Evolutionary conservation across 148 eudicot species (phyloP), one percentile per base, ranked within the genome.

Genomic region (Tetragonia tetragonoides): DNA sequence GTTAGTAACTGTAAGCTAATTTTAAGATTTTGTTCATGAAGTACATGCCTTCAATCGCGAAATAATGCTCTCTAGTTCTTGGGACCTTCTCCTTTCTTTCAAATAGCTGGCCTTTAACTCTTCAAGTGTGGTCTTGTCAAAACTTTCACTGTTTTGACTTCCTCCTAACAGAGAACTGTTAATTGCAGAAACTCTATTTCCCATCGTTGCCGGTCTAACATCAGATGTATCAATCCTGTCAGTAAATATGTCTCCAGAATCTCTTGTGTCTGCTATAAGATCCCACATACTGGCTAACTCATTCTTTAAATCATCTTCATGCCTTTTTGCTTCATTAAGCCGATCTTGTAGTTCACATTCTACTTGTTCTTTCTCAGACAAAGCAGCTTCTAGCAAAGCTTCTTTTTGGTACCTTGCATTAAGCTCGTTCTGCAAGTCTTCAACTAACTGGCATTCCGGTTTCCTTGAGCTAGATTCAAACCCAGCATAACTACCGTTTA

Each of bases 201-300:
- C 38, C 11, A 70, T 65, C 61, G 47, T 28, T 2, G 57, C 68
- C 64, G 51, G 7, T 78, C 80, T 78, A 44, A 41, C 21, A 44
- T 78, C 57, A 60, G 75, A 44, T 37, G 75, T 57, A 77, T 74
- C 80, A 28, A 61, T 61, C 18, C 9, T 44, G 37, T 59, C 60
- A 70, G 57, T 16, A 4, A 24, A 41, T 41, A 70, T 6, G 24
- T 69, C 80, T 42, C 73, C 68, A 61, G 49, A 47, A 60, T 85
- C 85, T 78, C 81, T 80, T 83, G 85, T 73, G 75, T 87, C 82
- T 70, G 90, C 89, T 75, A 87, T 77, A 39, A 87, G 84, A 67
- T 72, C 89, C 95, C 90, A 88, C 91, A 86, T 85, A 67, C 85
- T 86, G 15, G 89, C 90, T 17, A 91, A 81, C 74, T 89, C 91